Evolutionary conservation across 371 early-diverging fungal genomes (phyloP), one percentile per base, ranked within the genome.

Genomic region (Apophysomyces sp.): DNA sequence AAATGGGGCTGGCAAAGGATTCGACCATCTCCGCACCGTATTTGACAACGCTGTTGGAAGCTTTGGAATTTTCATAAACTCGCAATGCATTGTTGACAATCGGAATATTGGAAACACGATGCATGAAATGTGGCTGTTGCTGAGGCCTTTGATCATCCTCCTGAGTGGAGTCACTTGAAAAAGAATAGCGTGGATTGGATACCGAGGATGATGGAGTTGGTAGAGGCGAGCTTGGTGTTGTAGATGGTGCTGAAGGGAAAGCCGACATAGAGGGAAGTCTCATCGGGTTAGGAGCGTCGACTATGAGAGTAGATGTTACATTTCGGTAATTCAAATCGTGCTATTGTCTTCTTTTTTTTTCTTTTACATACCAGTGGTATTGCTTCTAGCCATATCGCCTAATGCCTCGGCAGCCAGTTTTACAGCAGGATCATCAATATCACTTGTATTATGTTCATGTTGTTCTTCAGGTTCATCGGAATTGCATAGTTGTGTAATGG

Each of bases 1-100:
- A 78, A 44, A 78, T 71, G 26, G 76, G 72, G 7, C 66, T 64
- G 21, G 72, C 70, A 31, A 73, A 61, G 2, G 88, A 87, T 64
- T 93, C 96, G 3, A 95, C 88, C 67, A 86, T 90, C 67, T 90
- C 87, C 6, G 88, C 89, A 41, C 83, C 84, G 66, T 84, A 86
- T 65, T 80, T 70, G 40, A 72, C 60, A 9, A 94, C 80, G 44
- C 71, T 68, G 62, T 80, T 89, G 29, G 83, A 84, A 54, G 89
- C 88, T 70, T 91, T 91, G 51, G 90, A 86, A 18, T 82, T 81
- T 61, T 90, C 91, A 64, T 94, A 94, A 3, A 85, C 89, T 18
- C 77, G 80, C n/a, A 94, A 58, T 3, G 92, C 88, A 6, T 87
- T 83, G 65, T 87, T 90, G 36, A 96, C 91, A 9, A 94, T 37